Evolutionary conservation across 257 asterid species (phyloP).

Genomic region (Scutellaria galericulata): DNA sequence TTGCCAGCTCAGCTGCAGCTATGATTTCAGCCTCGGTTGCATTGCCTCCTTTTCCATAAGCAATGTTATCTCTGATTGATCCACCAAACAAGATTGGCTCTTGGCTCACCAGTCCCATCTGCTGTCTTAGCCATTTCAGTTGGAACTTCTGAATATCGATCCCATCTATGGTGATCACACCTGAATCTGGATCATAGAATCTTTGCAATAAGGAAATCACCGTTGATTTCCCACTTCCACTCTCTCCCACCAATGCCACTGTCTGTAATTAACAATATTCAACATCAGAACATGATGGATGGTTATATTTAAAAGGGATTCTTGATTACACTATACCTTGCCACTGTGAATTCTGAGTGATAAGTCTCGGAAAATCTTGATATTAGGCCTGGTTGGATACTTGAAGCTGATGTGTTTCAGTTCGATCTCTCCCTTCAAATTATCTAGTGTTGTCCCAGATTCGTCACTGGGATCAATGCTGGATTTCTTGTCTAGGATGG

Average conservation of each 20-base stretch:
- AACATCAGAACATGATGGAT: background rate
- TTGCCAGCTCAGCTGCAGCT: constrained; percentile 70
- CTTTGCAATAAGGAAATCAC: constrained; percentile 64
- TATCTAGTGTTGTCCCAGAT: constrained; percentile 51
- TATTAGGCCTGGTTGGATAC: constrained; percentile 65
- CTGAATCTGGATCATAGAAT: constrained; percentile 64
- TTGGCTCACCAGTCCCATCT: constrained; percentile 82
- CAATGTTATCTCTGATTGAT: constrained; percentile 69
- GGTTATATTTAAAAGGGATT: background rate
- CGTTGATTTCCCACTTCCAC: constrained; percentile 84
- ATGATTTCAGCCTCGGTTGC: constrained; percentile 66
- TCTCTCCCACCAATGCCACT: constrained; percentile 76
- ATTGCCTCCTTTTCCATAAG: constrained; percentile 62
- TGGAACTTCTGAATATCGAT: constrained; percentile 57
- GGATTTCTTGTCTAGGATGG: constrained; percentile 60
- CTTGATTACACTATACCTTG: constrained; percentile 41
- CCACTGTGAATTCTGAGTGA: constrained; percentile 56
- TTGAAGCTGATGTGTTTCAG: constrained; percentile 55
- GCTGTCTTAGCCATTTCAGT: constrained; percentile 72
- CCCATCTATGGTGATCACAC: constrained; percentile 61
- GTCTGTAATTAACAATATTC: constrained; percentile 43
- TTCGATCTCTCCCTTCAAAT: constrained; percentile 59
- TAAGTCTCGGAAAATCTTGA: constrained; percentile 56
- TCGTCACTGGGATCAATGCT: constrained; percentile 62
- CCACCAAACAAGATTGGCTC: constrained; percentile 70